These are phyloP conservation scores for Paramecium biaurelia DNA, from an alignment of 73 alveolate species.

Conservation along the genomic window DNA sequence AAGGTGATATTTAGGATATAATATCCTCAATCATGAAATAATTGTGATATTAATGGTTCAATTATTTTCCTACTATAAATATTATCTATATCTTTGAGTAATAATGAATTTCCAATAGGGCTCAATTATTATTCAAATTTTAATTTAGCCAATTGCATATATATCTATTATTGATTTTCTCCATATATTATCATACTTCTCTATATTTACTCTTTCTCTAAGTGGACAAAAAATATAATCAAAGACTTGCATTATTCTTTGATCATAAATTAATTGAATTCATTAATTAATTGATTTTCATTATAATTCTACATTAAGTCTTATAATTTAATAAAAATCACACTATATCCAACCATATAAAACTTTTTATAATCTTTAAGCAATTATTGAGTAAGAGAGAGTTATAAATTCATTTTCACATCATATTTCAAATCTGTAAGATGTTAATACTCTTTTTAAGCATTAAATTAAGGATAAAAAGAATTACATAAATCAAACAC, in stretches of 20 bases:
- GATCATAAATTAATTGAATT: background rate
- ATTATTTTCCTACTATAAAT: background rate
- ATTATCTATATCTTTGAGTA: background rate
- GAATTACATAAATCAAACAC: background rate
- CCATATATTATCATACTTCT: background rate
- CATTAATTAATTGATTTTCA: background rate
- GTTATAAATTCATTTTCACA: background rate
- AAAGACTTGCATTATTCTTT: background rate
- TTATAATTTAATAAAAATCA: background rate
- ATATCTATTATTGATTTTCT: background rate
- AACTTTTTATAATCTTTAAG: background rate
- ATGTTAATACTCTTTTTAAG: background rate
- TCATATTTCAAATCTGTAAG: background rate
- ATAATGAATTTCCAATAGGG: background rate
- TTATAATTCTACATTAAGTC: background rate
- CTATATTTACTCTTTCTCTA: background rate
- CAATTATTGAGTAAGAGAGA: background rate
- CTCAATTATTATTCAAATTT: background rate
- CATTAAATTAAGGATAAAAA: background rate
- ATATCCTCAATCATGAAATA: background rate
- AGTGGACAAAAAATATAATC: background rate
- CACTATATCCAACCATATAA: background rate
- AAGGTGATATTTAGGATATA: background rate
- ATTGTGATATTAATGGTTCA: constrained; percentile 6
- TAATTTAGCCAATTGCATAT: background rate